These are phyloP conservation scores for Emergomyces pasteurianus DNA, from an alignment of 2,329 filamentous ascomycete genomes.

Conservation along the genomic window DNA sequence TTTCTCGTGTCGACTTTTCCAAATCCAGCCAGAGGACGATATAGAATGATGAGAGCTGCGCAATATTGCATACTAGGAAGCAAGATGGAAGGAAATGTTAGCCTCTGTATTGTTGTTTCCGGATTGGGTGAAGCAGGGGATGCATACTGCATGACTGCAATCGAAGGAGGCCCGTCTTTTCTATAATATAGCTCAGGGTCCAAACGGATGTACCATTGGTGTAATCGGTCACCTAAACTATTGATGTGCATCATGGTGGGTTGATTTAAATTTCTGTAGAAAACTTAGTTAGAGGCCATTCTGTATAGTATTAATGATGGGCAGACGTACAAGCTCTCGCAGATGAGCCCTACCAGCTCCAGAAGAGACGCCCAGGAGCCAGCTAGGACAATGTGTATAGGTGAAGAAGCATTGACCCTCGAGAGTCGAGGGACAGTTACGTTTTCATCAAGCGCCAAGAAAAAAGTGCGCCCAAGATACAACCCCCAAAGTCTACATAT, in stretches of 20 bases:
- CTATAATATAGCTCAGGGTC: conserved; percentile 6
- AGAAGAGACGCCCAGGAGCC: conserved; percentile 9
- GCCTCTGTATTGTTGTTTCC: neutral
- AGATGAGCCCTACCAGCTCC: conserved; percentile 8
- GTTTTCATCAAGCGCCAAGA: conserved; percentile 7
- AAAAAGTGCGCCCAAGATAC: conserved; percentile 11
- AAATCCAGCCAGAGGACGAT: conserved; percentile 6
- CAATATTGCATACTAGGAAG: conserved; percentile 6
- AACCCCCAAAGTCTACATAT: conserved; percentile 8
- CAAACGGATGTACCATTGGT: conserved; percentile 7
- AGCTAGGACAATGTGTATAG: conserved; percentile 7
- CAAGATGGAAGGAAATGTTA: neutral
- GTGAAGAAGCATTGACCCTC: neutral
- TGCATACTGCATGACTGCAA: conserved; percentile 6
- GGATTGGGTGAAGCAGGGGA: neutral
- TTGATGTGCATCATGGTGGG: conserved; percentile 4
- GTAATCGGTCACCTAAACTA: conserved; percentile 6
- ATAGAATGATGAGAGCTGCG: conserved; percentile 5
- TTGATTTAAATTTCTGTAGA: conserved; percentile 3
- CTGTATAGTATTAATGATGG: neutral
- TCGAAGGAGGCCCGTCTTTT: conserved; percentile 1
- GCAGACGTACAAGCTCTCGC: conserved; percentile 7
- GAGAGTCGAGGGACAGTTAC: conserved; percentile 2
- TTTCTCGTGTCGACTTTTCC: neutral
- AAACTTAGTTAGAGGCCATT: neutral